phyloP scores from a whole-genome alignment of 768 basidiomycete genomes.

The Tylopilus vinaceipallidus region DNA sequence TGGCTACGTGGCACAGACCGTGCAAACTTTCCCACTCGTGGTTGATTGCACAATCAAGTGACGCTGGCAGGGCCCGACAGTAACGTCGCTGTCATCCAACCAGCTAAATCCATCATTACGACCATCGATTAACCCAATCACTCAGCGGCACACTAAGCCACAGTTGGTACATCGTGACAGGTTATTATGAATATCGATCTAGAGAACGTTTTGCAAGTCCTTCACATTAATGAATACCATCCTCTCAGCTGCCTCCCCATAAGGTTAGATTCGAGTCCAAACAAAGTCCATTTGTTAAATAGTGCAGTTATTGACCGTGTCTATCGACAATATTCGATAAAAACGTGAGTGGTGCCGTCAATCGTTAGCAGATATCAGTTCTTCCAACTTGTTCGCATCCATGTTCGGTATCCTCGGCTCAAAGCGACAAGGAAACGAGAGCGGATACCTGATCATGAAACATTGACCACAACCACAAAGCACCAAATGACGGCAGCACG shows the following conservation, averaged over 20 bases:
- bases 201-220: neutral
- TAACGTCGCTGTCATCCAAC: conserved; percentile 17
- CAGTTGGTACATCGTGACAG: neutral
- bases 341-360: too few relatives aligned
- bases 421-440: conserved; percentile 15
- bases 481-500: neutral
- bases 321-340: neutral
- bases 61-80: too few relatives aligned
- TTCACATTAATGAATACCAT: too few relatives aligned
- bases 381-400: conserved; percentile 9
- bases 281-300: too few relatives aligned
- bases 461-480: neutral
- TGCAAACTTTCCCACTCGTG: conserved; percentile 23
- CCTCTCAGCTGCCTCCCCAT: too few relatives aligned
- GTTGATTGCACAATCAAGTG: conserved; percentile 16
- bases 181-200: neutral
- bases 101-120: conserved; percentile 4
- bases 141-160: neutral
- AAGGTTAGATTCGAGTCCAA: too few relatives aligned
- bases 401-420: conserved; percentile 10
- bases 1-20: conserved; percentile 11
- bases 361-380: conserved; percentile 2
- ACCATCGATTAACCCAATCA: conserved; percentile 21
- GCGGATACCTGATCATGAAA: conserved; percentile 9
- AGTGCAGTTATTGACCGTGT: neutral